Evolutionary conservation across 1,284 basidiomycete species (phyloP), one percentile per base, ranked within the genome.

Genomic region (Marasmius oreades): DNA sequence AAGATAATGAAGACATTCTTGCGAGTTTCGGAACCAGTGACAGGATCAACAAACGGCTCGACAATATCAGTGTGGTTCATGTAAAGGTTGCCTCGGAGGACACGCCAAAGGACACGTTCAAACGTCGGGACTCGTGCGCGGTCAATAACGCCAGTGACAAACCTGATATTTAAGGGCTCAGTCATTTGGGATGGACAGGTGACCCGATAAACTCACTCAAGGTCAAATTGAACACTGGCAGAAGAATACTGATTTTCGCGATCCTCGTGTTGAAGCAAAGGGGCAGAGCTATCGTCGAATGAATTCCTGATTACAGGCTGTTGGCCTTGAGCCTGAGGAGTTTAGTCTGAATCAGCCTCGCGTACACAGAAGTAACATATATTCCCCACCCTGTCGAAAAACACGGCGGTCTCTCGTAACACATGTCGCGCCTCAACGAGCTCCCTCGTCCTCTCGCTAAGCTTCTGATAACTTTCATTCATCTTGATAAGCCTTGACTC

Each of bases 1-100:
- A 99, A 99, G 72, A 99, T 98, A 77, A 99, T 97, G 77, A 99
- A 99, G 44, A 99, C 97, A 64, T 98, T 95, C 82, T 99, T 99
- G 76, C 89, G 85, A 7, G 90, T 91, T 73, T 95, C 90, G 37
- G 77, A 79, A 43, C 90, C 90, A 1, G 89, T 90, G 44, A 79
- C 80, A 14, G 94, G 88, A 67, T 98, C 92, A 57, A 95, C 81
- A 67, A 99, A 98, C 1, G 94, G 91, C 66, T 96, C 92, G 44
- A 85, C 83, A 66, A 99, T 99, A 73, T 99, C 95, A 50, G 88
- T 92, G 74, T 98, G 94, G 77, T 99, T 99, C 95, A 99, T 98
- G 80, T 98, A 99, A 31, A 99, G 79, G 72, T 99, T 99, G 55
- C 97, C 97, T 61, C 97, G 90, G 26, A 99, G 82, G 26, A 99